Conservation (phyloP, 768 basidiomycete species). For the Phanerochaete sordida region DNA sequence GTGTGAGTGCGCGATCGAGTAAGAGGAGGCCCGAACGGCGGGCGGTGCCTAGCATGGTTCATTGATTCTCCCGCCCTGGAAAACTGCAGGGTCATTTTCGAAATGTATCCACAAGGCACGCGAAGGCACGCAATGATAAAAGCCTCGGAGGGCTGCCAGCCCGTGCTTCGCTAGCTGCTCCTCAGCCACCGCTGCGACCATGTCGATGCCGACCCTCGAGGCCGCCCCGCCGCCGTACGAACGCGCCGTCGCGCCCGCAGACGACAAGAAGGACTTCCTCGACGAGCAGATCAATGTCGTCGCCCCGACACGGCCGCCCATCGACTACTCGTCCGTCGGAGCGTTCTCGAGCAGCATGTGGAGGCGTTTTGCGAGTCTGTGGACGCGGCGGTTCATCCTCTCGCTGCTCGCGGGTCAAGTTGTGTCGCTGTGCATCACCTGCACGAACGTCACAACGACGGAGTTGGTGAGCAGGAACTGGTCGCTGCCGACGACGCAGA, state of each 20-base stretch:
- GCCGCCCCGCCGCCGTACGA: not conserved
- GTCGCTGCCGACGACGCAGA: constrained; percentile 77
- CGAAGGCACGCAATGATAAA: no score
- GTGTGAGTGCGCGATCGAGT: not conserved
- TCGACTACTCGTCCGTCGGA: constrained; percentile 58
- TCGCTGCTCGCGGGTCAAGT: constrained; percentile 76
- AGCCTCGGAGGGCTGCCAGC: not conserved
- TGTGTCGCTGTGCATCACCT: constrained; percentile 84
- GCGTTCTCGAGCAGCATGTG: constrained; percentile 54
- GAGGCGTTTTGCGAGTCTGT: constrained; percentile 66
- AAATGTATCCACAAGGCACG: not conserved
- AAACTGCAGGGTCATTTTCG: not conserved
- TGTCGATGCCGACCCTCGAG: not conserved
- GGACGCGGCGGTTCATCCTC: constrained; percentile 71
- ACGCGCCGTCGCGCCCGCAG: not conserved
- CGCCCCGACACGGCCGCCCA: constrained; percentile 45
- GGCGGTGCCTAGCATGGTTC: not conserved
- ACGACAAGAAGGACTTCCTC: constrained; percentile 11
- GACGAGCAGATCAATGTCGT: constrained; percentile 5
- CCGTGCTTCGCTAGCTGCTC: not conserved
- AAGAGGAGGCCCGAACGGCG: not conserved
- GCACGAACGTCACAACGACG: constrained; percentile 84
- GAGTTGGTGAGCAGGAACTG: constrained; percentile 69
- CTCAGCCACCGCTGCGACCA: not conserved
- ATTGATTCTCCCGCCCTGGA: not conserved